Percentiles rank a stretch among this genome's conserved stretches.
Evolutionary conservation across 2,329 filamentous ascomycete species (phyloP).

Genomic region (Talaromyces piceae): DNA sequence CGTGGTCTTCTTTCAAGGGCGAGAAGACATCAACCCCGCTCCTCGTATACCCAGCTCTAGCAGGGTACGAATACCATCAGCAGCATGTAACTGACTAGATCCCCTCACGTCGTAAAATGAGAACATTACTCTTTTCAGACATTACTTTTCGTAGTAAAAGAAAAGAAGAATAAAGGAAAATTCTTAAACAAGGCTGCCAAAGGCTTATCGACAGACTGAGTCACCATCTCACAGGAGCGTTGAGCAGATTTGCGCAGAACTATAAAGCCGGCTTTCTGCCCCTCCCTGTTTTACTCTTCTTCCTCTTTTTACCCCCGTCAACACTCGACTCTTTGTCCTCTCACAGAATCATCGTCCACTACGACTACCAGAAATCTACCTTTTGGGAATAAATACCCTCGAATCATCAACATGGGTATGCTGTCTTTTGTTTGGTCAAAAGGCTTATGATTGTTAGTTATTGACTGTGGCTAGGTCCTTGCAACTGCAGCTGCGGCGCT

Average conservation of each 20-base stretch:
- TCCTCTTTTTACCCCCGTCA: background rate
- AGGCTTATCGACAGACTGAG: no score
- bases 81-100: no score
- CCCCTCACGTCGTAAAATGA: no score
- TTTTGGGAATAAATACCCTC: background rate
- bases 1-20: no score
- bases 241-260: no score
- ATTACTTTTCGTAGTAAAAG: no score
- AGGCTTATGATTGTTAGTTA: background rate
- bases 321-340: background rate
- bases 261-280: background rate
- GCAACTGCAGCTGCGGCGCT: slow-evolving; percentile 35
- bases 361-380: background rate
- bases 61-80: no score
- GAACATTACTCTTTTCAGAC: no score
- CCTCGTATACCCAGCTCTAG: background rate
- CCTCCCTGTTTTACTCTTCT: background rate
- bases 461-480: slow-evolving; percentile 17
- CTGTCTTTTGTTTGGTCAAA: background rate
- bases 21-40: background rate
- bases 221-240: no score
- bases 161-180: no score
- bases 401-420: slow-evolving; percentile 20
- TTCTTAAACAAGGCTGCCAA: no score
- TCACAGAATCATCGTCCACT: background rate